Evolutionary conservation across 768 basidiomycete species (phyloP), one percentile per base, ranked within the genome.

Genomic region (Kwoniella sp.): DNA sequence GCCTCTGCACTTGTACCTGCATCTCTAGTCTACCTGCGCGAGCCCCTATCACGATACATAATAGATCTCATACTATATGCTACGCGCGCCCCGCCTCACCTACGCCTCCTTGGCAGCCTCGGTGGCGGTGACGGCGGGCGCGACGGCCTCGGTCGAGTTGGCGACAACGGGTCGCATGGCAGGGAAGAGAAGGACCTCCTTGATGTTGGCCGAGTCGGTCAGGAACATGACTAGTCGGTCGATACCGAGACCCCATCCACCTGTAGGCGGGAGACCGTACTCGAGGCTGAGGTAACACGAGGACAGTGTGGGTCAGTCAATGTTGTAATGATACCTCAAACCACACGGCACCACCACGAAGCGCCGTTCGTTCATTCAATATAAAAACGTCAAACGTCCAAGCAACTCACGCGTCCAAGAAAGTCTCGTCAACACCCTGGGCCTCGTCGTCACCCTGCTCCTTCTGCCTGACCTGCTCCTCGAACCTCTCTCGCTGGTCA

Each of bases 171-270:
- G 93, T 86, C 92, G 92, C 93, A 97, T 96, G 1, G 93, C 94
- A 22, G 93, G 93, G 91, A 97, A 97, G 50, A 95, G 82, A 30
- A 97, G 82, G 37, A 97, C 93, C 79, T 95, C 93, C 86, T 97
- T 97, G 85, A 95, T 94, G 77, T 96, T 95, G 8, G 88, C 89
- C n/a, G 92, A 94, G 82, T 99, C 89, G 2, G 93, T 95, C 55
- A 98, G 84, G 88, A 98, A 97, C 95, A 98, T 98, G 82, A 97
- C 92, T 41, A 98, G 84, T 66, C 93, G 88, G 79, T 97, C 94
- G 71, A 97, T 90, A 60, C 95, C 94, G 60, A 97, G 85, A 68
- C 93, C 95, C 92, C 93, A 98, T 51, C 95, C 95, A 64, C 93
- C 95, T 2, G 95, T 99, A 0, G 96, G 96, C 4, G 96, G 93